Percentiles rank a stretch among this genome's conserved stretches.
Conservation (phyloP, 2,329 filamentous ascomycete genomes). For the Botrytis cinerea region DNA sequence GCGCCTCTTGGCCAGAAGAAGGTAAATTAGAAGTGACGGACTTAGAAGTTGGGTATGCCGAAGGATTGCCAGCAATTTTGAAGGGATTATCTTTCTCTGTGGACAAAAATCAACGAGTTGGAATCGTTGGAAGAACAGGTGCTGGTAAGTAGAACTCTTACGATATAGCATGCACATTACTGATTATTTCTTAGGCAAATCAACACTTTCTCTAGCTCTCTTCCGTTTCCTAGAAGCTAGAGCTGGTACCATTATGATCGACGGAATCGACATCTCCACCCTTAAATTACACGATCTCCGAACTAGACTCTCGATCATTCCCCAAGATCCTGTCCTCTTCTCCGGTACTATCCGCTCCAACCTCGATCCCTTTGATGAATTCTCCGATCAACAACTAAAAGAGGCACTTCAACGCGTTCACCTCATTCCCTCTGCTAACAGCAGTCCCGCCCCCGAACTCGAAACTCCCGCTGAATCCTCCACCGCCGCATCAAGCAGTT, state of each 20-base stretch:
- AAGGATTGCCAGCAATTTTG: slow-evolving; percentile 68
- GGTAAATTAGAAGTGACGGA: slow-evolving; percentile 72
- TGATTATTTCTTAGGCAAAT: slow-evolving; percentile 33
- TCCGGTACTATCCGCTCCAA: slow-evolving; percentile 84
- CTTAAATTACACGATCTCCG: slow-evolving; percentile 40
- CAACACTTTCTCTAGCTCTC: slow-evolving; percentile 34
- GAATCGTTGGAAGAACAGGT: slow-evolving; percentile 38
- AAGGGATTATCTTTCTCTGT: slow-evolving; percentile 67
- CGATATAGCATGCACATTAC: slow-evolving; percentile 24
- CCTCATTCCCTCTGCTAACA: slow-evolving; percentile 55
- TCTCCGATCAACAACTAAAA: slow-evolving; percentile 85
- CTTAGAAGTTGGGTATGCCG: slow-evolving; percentile 70
- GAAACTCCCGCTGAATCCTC: slow-evolving; percentile 17
- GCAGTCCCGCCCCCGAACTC: slow-evolving; percentile 9
- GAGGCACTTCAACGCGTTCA: slow-evolving; percentile 84
- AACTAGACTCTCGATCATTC: slow-evolving; percentile 39
- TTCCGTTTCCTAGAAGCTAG: slow-evolving; percentile 34
- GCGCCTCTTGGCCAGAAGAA: slow-evolving; percentile 72
- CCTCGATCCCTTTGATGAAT: slow-evolving; percentile 83
- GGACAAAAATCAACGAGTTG: slow-evolving; percentile 56
- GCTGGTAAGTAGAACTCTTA: slow-evolving; percentile 33
- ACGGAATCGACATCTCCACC: slow-evolving; percentile 39
- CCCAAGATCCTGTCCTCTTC: slow-evolving; percentile 76
- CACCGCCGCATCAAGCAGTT: slow-evolving; percentile 7
- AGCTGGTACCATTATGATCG: slow-evolving; percentile 46